Conservation (phyloP, 106 monocot genomes). For the Dendrobium nobile region DNA sequence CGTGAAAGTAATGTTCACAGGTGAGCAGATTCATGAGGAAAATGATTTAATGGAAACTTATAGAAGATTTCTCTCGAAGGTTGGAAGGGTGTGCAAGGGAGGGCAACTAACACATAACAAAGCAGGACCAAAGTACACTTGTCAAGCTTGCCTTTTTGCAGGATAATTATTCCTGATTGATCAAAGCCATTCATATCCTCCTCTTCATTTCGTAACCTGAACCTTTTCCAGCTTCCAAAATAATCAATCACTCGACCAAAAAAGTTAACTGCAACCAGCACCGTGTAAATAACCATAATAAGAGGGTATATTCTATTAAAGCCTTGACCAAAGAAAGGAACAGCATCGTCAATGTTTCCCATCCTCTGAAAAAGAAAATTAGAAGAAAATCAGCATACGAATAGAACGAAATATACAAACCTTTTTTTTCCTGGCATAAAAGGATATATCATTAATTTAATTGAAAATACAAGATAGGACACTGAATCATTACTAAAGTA, state of each 20-base stretch:
- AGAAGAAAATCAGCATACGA: neutral
- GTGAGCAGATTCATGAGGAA: neutral
- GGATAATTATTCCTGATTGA: constrained; percentile 89
- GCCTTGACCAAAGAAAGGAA: constrained; percentile 63
- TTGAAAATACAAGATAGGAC: too few species aligned
- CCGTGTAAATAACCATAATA: constrained; percentile 72
- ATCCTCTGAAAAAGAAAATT: constrained; percentile 36
- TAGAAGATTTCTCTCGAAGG: too few species aligned
- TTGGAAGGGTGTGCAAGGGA: neutral
- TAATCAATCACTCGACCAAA: constrained; percentile 66
- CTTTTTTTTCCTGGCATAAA: too few species aligned
- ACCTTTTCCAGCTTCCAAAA: constrained; percentile 81
- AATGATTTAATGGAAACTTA: neutral
- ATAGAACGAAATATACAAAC: too few species aligned
- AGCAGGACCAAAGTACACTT: neutral
- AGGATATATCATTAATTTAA: too few species aligned
- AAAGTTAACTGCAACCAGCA: constrained; percentile 71
- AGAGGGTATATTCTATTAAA: constrained; percentile 75
- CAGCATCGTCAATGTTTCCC: constrained; percentile 74
- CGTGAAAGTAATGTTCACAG: too few species aligned
- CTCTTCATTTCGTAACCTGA: constrained; percentile 63
- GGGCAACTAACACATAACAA: neutral
- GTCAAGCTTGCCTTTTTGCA: constrained; percentile 64
- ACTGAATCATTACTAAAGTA: too few species aligned
- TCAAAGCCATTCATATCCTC: constrained; percentile 82